Evolutionary conservation across 129 eudicot genomes (phyloP), one percentile per base, ranked within the genome.

Genomic region (Erigeron canadensis): DNA sequence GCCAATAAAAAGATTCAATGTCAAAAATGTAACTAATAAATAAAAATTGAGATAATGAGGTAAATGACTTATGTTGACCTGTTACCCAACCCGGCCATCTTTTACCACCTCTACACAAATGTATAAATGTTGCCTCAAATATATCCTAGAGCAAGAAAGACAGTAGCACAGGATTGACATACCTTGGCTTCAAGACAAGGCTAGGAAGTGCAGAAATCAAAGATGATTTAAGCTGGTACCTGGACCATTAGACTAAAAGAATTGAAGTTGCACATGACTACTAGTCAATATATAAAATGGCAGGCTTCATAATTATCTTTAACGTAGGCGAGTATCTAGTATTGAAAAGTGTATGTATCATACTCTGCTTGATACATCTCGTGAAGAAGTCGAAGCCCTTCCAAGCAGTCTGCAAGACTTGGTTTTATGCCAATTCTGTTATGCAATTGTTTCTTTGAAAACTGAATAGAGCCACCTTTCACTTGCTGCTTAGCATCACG

Each of bases 311-410:
- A 40, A 3, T 50, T 50, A 50, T 12, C 56, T 48, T 48, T 50
- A 15, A 50, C 16, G 8, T 28, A 28, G 34, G 34, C 34, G 34
- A 28, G 34, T 28, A 28, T 28, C 34, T 28, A 28, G 1, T 28
- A 28, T 28, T 28, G 34, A 10, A 38, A 44, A 63, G 21, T 37
- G 54, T 63, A 50, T 15, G 71, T 5, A 59, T 46, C 90, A 51
- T 94, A 94, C 98, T 94, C 96, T 71, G 96, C 79, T 47, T 76
- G 84, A 77, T 93, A 86, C 98, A 93, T 93, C 84, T 89, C 95
- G 17, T 86, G 82, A 65, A 94, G 87, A 76, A 83, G 73, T 69
- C 81, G 67, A 10, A 94, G 93, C 57, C 96, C 96, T 67, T 87
- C 93, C 75, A 94, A 78, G 76, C 96, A 94, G 77, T 87, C 86